A percentile compares a stretch with the other conserved stretches of the same genome.
Conservation (phyloP, 2,329 filamentous ascomycete species). For the Fusarium concolor region DNA sequence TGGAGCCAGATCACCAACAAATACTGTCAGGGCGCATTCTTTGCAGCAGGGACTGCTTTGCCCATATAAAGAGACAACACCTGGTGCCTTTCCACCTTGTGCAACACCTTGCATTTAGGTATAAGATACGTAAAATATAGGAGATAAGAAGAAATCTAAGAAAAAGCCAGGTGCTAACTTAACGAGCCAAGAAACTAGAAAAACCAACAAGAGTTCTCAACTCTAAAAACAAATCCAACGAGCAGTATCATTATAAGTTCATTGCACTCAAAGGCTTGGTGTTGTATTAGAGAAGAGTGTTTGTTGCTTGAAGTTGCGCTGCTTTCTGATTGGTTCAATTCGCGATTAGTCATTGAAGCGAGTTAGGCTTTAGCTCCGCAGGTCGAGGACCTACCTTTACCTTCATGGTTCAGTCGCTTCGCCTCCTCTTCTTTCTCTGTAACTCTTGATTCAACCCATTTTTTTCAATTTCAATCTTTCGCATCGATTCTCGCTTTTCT, state of each 20-base stretch:
- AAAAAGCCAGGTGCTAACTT: neutral
- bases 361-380: conserved; percentile 29
- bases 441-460: conserved; percentile 14
- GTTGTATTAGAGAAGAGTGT: neutral
- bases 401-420: conserved; percentile 34
- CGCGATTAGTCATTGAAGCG: conserved; percentile 38
- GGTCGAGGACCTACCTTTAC: conserved; percentile 31
- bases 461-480: conserved; percentile 8
- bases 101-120: too few species aligned
- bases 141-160: neutral
- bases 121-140: neutral
- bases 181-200: neutral
- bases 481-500: neutral
- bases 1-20: neutral
- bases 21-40: neutral
- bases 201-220: neutral
- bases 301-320: conserved; percentile 17
- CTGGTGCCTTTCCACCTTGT: neutral
- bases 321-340: conserved; percentile 24
- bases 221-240: neutral
- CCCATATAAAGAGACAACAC: neutral
- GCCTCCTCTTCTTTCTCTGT: conserved; percentile 26
- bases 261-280: neutral
- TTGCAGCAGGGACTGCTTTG: neutral
- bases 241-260: neutral